Percentiles rank a stretch among this genome's conserved stretches.
Conservation (phyloP, 75 land plant genomes). For the Selaginella moellendorffii region DNA sequence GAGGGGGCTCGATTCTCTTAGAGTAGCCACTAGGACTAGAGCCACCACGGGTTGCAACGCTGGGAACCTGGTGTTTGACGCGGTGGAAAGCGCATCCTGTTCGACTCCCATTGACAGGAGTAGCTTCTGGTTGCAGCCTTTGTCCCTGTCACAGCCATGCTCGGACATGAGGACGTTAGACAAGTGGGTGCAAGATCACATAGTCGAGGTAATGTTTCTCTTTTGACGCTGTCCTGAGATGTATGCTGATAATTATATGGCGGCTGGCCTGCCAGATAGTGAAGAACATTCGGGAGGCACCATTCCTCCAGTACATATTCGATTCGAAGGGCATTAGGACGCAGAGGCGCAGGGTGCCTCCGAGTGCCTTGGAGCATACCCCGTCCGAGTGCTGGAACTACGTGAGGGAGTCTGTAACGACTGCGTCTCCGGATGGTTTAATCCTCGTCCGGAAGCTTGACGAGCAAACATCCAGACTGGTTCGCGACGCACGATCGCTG, state of each 20-base stretch:
- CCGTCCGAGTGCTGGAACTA: background rate
- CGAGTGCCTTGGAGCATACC: slow-evolving; percentile 3
- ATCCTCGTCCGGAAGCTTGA: slow-evolving; percentile 16
- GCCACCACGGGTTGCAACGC: too few species aligned
- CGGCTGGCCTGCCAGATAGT: slow-evolving; percentile 18
- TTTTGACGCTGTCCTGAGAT: background rate
- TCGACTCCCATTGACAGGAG: too few species aligned
- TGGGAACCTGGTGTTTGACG: too few species aligned
- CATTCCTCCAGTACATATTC: slow-evolving; percentile 21
- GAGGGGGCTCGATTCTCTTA: too few species aligned
- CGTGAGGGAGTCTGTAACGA: slow-evolving; percentile 12
- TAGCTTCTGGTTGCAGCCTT: too few species aligned
- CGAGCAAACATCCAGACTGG: background rate
- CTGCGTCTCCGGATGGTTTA: slow-evolving; percentile 22
- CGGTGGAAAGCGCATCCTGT: too few species aligned
- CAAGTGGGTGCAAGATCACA: slow-evolving; percentile 20
- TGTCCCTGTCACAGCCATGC: too few species aligned
- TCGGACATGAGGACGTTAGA: background rate
- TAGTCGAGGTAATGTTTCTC: slow-evolving; percentile 14
- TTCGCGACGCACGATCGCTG: background rate
- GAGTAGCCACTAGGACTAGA: too few species aligned
- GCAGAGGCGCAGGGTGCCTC: slow-evolving; percentile 14
- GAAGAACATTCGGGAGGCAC: slow-evolving; percentile 22
- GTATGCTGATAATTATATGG: background rate
- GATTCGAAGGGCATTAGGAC: slow-evolving; percentile 9